Percentiles rank a stretch among this genome's conserved stretches.
Evolutionary conservation across 345 rosid genomes (phyloP).

Genomic region (Eucalyptus urophylla): DNA sequence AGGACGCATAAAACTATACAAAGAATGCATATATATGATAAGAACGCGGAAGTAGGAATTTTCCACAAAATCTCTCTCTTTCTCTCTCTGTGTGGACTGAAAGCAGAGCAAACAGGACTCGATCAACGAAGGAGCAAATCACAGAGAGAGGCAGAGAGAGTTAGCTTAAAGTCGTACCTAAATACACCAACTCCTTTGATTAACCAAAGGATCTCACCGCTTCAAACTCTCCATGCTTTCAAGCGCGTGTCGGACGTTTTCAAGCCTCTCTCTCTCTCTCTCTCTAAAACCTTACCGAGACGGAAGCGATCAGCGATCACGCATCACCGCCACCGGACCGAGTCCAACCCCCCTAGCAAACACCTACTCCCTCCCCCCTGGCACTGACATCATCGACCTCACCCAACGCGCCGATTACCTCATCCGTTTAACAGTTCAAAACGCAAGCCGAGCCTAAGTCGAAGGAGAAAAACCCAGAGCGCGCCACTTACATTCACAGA

Average conservation of each 20-base stretch:
- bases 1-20: background rate
- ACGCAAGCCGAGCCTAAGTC: background rate
- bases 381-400: background rate
- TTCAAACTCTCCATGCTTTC: background rate
- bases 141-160: background rate
- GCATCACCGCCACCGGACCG: background rate
- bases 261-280: background rate
- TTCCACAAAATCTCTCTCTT: background rate
- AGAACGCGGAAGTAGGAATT: background rate
- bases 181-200: background rate
- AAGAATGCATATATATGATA: background rate
- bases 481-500: background rate
- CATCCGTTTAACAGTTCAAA: background rate
- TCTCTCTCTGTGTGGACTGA: background rate
- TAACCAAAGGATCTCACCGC: background rate
- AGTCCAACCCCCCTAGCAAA: background rate
- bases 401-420: background rate
- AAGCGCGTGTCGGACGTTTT: background rate
- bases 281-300: background rate
- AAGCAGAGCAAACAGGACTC: background rate
- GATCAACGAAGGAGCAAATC: background rate
- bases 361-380: background rate
- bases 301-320: background rate
- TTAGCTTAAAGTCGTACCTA: background rate
- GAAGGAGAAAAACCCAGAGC: background rate